Percentiles rank a stretch among this genome's conserved stretches.
phyloP scores from a whole-genome alignment of 2,329 filamentous ascomycete species.

The Epichloe amarillans region DNA sequence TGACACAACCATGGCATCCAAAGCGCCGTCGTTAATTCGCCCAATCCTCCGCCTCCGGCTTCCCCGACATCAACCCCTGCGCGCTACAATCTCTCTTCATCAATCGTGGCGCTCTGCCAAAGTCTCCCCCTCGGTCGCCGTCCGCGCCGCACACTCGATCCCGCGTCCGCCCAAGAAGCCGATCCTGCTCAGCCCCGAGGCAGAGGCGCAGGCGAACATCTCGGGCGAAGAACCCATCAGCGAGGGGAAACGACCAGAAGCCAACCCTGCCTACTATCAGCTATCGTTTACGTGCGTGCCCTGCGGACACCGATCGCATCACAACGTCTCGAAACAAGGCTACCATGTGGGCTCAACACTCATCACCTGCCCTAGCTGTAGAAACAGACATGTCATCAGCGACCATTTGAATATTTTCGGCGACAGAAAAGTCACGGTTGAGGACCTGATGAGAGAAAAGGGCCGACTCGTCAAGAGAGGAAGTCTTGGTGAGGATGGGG shows the following conservation, averaged over 20 bases:
- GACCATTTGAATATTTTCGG: constrained; percentile 77
- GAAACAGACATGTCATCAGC: constrained; percentile 78
- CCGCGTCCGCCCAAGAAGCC: constrained; percentile 15
- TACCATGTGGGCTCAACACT: constrained; percentile 86
- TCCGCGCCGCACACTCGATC: constrained; percentile 22
- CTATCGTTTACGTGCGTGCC: constrained; percentile 88
- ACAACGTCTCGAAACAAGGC: constrained; percentile 82
- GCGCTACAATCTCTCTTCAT: constrained; percentile 7
- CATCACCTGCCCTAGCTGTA: constrained; percentile 76
- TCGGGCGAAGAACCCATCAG: constrained; percentile 11
- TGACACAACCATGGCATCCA: constrained; percentile 16
- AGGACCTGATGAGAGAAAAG: constrained; percentile 64
- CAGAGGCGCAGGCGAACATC: constrained; percentile 5
- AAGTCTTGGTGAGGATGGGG: constrained; percentile 60
- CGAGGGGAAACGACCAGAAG: constrained; percentile 15
- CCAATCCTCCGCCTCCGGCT: constrained; percentile 10
- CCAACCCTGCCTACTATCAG: constrained; percentile 58
- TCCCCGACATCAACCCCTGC: constrained; percentile 8
- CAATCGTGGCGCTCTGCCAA: constrained; percentile 2
- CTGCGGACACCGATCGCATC: constrained; percentile 66
- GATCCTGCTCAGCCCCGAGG: constrained; percentile 2
- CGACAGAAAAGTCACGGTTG: constrained; percentile 54
- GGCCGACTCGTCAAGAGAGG: constrained; percentile 63
- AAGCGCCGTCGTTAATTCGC: constrained; percentile 9
- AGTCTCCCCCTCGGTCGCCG: constrained; percentile 5